phyloP scores from a whole-genome alignment of 2,329 filamentous ascomycete species.

The Magnaporthiopsis incrustans region DNA sequence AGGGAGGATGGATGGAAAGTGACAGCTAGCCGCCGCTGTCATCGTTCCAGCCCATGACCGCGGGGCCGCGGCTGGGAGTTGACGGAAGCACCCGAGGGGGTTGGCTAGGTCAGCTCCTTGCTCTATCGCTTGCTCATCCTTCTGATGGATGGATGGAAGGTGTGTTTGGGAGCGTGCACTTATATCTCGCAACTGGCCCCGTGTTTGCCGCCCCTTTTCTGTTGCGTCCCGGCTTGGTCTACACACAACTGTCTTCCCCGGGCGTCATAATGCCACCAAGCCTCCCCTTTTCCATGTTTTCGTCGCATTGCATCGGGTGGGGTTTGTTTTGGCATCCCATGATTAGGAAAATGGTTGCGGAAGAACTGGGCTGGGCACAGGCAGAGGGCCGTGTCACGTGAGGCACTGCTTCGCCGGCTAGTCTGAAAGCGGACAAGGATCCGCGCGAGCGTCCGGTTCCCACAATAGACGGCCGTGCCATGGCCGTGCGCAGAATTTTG shows the following conservation, averaged over 20 bases:
- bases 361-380: no score
- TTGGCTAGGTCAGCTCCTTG: background rate
- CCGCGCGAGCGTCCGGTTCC: background rate
- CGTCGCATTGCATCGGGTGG: no score
- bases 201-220: background rate
- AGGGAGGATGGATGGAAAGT: background rate
- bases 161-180: background rate
- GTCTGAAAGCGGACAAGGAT: background rate
- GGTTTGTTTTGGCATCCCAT: no score
- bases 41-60: background rate
- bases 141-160: background rate
- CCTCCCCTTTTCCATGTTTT: no score
- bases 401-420: background rate
- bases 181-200: background rate
- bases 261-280: no score
- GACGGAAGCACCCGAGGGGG: background rate
- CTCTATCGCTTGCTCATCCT: background rate
- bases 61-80: background rate
- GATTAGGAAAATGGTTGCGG: no score
- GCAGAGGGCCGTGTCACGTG: background rate
- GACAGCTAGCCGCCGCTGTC: constrained; percentile 2
- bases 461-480: background rate
- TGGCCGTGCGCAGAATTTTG: background rate
- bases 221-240: background rate
- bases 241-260: no score